Evolutionary conservation across 768 basidiomycete species (phyloP), one percentile per base, ranked within the genome.

Genomic region (Butyriboletus loyo): DNA sequence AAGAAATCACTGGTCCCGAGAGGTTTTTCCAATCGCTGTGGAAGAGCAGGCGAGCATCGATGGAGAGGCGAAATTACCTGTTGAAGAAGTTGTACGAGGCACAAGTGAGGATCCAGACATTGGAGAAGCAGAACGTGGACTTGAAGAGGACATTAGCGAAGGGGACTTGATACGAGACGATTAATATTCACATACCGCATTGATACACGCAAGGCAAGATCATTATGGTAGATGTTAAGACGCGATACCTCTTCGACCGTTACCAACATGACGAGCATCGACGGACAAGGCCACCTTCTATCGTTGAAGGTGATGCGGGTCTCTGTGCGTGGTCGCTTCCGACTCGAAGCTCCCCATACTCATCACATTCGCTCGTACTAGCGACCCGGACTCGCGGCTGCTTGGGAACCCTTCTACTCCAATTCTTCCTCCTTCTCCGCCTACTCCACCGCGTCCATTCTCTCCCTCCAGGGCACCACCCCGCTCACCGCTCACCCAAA

Each of bases 351-450:
- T 54, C 9, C 32, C 31, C 8, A 28, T 28, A 36, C 42, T 39
- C 38, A 49, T 40, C 38, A 36, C 27, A 35, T 22, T 27, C 38
- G 27, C 37, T 38, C 60, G 43, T 64, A n/a, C n/a, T n/a, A 91
- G 89, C 79, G 88, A 58, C 90, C 90, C 19, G 77, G 85, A 46
- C 69, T 92, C 44, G 83, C 87, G 3, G 80, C 77, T 57, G 79
- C 86, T 69, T 92, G 90, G 88, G 84, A 90, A 58, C 91, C 90
- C 14, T 93, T 91, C 68, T 92, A 89, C 68, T 91, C 89, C 8
- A 88, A 82, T 51, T 87, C 87, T 0, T 82, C 89, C 10, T 84
- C 87, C 7, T 87, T 92, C 61, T 90, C 89, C 11, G 85, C 86
- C 5, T 87, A 87, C 60, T 89, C 91, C 1, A 86, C 89, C 27